A percentile compares a stretch with the other conserved stretches of the same genome.
Conservation (phyloP, 2,329 filamentous ascomycete species). For the Epichloe bromicola region DNA sequence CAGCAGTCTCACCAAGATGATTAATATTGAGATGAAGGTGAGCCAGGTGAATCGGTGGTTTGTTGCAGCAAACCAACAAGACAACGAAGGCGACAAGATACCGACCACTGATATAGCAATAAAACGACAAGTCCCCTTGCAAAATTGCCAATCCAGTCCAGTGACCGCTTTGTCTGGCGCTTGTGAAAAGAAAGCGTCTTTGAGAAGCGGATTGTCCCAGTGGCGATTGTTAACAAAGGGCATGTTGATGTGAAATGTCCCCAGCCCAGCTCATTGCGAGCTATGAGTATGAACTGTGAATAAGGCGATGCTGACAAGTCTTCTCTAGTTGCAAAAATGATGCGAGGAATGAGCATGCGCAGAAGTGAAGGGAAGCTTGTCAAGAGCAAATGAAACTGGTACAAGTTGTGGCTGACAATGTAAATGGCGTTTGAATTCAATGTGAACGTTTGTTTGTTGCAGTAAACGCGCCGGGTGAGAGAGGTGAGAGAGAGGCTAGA, state of each 20-base stretch:
- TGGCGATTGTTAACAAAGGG: slow-evolving; percentile 13
- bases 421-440: background rate
- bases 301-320: background rate
- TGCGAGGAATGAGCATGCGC: background rate
- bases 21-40: background rate
- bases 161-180: background rate
- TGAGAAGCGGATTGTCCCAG: slow-evolving; percentile 5
- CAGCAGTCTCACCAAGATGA: background rate
- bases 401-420: background rate
- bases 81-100: background rate
- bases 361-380: background rate
- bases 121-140: background rate
- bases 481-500: background rate
- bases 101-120: background rate
- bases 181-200: background rate
- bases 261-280: slow-evolving; percentile 2
- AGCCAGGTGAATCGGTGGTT: background rate
- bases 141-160: background rate
- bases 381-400: background rate
- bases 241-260: slow-evolving; percentile 11
- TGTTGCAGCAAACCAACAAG: background rate
- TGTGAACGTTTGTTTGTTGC: background rate
- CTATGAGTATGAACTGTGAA: background rate
- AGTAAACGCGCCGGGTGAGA: slow-evolving; percentile 5
- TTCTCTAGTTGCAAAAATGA: background rate